These are phyloP conservation scores for Fusarium avenaceum DNA, from an alignment of 2,329 filamentous ascomycete genomes.

Conservation along the genomic window DNA sequence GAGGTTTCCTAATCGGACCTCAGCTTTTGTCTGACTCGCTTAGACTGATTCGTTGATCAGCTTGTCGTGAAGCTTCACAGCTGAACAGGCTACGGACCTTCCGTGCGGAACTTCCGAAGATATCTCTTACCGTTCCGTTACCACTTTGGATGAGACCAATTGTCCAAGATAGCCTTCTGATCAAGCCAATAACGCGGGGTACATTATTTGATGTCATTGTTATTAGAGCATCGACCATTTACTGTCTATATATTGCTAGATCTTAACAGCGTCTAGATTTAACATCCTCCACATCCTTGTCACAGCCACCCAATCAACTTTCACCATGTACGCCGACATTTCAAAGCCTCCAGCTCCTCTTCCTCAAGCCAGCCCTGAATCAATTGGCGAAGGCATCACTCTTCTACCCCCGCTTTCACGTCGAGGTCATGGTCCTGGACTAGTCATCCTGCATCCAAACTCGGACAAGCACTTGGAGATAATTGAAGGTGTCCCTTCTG, in stretches of 20 bases:
- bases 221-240: too few species aligned
- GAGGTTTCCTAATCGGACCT: not conserved
- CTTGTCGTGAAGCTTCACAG: accelerated
- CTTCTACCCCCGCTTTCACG: constrained; percentile 54
- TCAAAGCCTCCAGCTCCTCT: constrained; percentile 47
- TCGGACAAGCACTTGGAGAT: constrained; percentile 25
- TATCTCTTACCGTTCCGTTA: too few species aligned
- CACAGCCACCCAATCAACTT: not conserved
- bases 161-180: too few species aligned
- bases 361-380: constrained; percentile 39
- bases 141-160: too few species aligned
- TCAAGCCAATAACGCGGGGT: too few species aligned
- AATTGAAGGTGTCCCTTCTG: constrained; percentile 61
- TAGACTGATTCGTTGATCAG: constrained; percentile 5
- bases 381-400: constrained; percentile 39
- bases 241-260: constrained; percentile 8
- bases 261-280: not conserved
- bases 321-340: constrained; percentile 47
- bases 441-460: constrained; percentile 50
- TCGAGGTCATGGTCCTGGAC: constrained; percentile 55
- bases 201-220: too few species aligned
- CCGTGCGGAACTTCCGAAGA: constrained; percentile 32
- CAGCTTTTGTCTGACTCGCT: not conserved
- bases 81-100: constrained; percentile 10
- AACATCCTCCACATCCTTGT: not conserved